Evolutionary conservation across 257 asterid genomes (phyloP).

Genomic region (Henckelia pumila): DNA sequence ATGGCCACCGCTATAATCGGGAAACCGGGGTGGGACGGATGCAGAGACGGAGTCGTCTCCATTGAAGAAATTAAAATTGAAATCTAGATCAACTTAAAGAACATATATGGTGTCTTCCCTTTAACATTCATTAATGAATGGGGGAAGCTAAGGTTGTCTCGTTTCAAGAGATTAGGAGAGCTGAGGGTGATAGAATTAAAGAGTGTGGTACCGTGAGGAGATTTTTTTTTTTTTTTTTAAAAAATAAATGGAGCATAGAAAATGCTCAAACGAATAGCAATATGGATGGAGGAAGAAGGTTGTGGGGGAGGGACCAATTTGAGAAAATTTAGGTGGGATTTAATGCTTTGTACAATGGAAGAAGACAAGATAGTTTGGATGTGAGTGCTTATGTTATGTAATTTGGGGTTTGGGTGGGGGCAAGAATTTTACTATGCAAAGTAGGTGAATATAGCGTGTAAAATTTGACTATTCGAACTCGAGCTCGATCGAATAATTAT

Average conservation of each 20-base stretch:
- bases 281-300: slow-evolving; percentile 15
- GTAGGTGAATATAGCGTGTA: neutral
- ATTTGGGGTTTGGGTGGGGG: no score
- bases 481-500: no score
- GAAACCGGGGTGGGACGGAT: slow-evolving; percentile 50
- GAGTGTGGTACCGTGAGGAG: slow-evolving; percentile 18
- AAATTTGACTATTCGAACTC: no score
- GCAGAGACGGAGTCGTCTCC: slow-evolving; percentile 21
- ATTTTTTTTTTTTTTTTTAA: neutral
- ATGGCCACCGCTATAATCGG: slow-evolving; percentile 87
- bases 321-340: slow-evolving; percentile 37
- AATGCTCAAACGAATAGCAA: slow-evolving; percentile 20
- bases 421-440: neutral
- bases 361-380: slow-evolving; percentile 24
- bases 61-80: slow-evolving; percentile 25
- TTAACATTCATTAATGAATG: slow-evolving; percentile 7
- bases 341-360: slow-evolving; percentile 33
- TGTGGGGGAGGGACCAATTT: slow-evolving; percentile 23
- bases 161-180: slow-evolving; percentile 25
- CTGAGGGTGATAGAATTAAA: slow-evolving; percentile 28
- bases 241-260: slow-evolving; percentile 22
- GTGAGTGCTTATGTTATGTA: slow-evolving; percentile 26
- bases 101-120: slow-evolving; percentile 26
- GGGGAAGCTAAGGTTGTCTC: slow-evolving; percentile 18
- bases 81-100: slow-evolving; percentile 33